Conservation (phyloP, 768 basidiomycete genomes). For the Melanogaster broomeanus region DNA sequence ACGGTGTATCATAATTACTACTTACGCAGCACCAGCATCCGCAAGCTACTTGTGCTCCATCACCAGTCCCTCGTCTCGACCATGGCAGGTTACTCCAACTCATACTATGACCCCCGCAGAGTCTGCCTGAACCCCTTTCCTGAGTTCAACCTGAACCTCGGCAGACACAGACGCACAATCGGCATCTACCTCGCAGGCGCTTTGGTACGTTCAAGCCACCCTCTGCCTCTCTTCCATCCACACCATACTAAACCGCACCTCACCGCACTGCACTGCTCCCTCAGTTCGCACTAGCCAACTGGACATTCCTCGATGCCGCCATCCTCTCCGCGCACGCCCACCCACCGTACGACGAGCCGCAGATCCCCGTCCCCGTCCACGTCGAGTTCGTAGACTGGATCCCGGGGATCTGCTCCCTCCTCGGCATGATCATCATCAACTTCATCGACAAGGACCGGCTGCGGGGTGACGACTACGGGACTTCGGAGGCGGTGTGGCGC, state of each 20-base stretch:
- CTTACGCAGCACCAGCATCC: too few species aligned
- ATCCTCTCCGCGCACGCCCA: slow-evolving; percentile 87
- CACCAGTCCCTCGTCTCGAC: neutral
- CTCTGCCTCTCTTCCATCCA: neutral
- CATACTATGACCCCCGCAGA: slow-evolving; percentile 82
- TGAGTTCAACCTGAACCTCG: slow-evolving; percentile 64
- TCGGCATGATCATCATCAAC: slow-evolving; percentile 92
- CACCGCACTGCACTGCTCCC: too few species aligned
- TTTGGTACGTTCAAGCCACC: slow-evolving; percentile 58
- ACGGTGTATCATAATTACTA: too few species aligned
- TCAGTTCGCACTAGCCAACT: slow-evolving; percentile 93
- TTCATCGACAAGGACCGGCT: slow-evolving; percentile 94
- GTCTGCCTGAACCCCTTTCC: slow-evolving; percentile 90
- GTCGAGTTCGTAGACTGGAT: slow-evolving; percentile 96
- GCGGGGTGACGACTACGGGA: slow-evolving; percentile 78
- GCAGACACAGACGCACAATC: slow-evolving; percentile 75
- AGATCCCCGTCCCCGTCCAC: slow-evolving; percentile 71
- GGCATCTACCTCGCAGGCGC: slow-evolving; percentile 93
- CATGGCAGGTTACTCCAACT: slow-evolving; percentile 64
- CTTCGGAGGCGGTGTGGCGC: slow-evolving; percentile 85
- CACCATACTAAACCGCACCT: slow-evolving; percentile 1
- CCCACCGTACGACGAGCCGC: slow-evolving; percentile 69
- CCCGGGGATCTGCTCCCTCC: slow-evolving; percentile 89
- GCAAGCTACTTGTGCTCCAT: neutral
- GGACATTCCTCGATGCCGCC: slow-evolving; percentile 93